These are phyloP conservation scores for Leccinum subgranulosum DNA, from an alignment of 768 basidiomycete species.

Conservation along the genomic window DNA sequence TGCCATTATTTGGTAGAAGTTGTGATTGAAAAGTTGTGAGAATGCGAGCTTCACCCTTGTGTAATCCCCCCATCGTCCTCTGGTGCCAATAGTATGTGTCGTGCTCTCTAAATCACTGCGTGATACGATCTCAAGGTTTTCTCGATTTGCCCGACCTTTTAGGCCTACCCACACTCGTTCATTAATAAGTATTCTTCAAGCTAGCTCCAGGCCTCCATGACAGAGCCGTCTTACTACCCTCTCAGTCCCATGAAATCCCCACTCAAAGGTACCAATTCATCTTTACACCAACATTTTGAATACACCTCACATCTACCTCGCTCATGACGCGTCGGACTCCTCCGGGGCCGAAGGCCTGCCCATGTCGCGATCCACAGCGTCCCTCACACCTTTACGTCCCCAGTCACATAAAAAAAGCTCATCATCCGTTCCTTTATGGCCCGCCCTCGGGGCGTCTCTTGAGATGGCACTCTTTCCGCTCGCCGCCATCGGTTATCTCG, in stretches of 20 bases:
- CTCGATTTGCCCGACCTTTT: not conserved
- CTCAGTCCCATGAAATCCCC: constrained; percentile 9
- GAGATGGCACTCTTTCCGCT: constrained; percentile 24
- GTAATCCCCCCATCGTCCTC: not conserved
- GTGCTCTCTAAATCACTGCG: not conserved
- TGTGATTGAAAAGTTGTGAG: not conserved
- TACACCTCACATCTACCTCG: not conserved
- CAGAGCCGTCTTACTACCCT: constrained; percentile 19
- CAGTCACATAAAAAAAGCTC: not conserved
- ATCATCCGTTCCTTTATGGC: constrained; percentile 5
- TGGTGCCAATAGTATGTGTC: not conserved
- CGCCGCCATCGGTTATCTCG: constrained; percentile 26
- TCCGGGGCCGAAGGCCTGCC: not conserved
- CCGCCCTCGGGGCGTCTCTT: constrained; percentile 1
- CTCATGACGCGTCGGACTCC: not conserved
- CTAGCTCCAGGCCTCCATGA: constrained; percentile 5
- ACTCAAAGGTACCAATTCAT: not conserved
- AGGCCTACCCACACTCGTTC: constrained; percentile 10
- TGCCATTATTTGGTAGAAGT: not conserved
- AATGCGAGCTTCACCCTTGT: not conserved
- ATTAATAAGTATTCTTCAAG: not conserved
- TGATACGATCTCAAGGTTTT: not conserved
- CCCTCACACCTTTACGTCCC: constrained; percentile 6
- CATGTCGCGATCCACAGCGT: constrained; percentile 1
- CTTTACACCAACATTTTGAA: not conserved